phyloP scores from a whole-genome alignment of 306 rosid species.

The Rubus parviflorus region DNA sequence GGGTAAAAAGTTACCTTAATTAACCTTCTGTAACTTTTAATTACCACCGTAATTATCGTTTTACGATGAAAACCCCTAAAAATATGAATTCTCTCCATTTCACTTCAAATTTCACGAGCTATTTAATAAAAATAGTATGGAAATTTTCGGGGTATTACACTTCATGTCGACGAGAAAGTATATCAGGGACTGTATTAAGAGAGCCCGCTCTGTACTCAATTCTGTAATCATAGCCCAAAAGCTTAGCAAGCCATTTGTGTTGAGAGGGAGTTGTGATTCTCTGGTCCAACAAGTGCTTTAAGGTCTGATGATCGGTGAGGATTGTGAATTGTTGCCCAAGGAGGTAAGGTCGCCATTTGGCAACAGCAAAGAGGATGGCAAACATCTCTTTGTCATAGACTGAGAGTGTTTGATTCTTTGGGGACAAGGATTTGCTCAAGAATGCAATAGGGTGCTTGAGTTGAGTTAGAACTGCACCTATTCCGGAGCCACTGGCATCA shows the following conservation, averaged over 20 bases:
- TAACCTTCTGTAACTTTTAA: too few relatives aligned
- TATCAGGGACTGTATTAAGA: not conserved
- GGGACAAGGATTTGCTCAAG: not conserved
- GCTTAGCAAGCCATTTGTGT: constrained; percentile 5
- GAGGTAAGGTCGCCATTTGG: not conserved
- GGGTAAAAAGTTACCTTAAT: too few relatives aligned
- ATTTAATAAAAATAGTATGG: too few relatives aligned
- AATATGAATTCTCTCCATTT: too few relatives aligned
- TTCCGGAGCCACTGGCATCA: not conserved
- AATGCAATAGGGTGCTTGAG: not conserved
- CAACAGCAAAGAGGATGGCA: not conserved
- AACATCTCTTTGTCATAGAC: not conserved
- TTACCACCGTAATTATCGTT: too few relatives aligned
- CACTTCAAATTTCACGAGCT: too few relatives aligned
- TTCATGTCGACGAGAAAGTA: not conserved
- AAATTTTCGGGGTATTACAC: too few relatives aligned
- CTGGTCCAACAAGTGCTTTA: not conserved
- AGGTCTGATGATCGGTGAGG: not conserved
- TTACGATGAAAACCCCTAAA: too few relatives aligned
- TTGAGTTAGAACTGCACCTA: not conserved
- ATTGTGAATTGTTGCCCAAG: not conserved
- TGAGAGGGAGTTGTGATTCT: not conserved
- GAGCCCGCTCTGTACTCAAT: not conserved
- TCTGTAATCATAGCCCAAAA: not conserved
- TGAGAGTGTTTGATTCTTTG: not conserved